Evolutionary conservation across 2,329 filamentous ascomycete genomes (phyloP).

Genomic region (Aspergillus niger): DNA sequence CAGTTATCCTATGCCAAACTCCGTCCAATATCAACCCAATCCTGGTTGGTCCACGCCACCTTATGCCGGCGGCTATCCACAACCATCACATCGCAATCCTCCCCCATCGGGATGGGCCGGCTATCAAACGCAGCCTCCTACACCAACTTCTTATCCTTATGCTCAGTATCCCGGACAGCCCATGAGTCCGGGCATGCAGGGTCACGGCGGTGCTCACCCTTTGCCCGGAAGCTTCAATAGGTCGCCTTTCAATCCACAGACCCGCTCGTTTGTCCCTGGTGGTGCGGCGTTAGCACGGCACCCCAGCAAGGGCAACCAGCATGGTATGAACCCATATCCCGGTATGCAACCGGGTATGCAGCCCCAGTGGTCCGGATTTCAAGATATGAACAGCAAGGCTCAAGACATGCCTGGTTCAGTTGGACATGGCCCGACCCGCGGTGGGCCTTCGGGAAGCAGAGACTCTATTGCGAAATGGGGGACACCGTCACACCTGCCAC

Average conservation of each 20-base stretch:
- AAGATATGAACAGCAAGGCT: constrained; percentile 26
- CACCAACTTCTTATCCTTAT: constrained; percentile 67
- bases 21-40: constrained; percentile 35
- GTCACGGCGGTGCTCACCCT: constrained; percentile 75
- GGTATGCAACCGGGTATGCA: constrained; percentile 26
- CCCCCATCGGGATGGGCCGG: constrained; percentile 42
- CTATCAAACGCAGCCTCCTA: constrained; percentile 39
- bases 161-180: constrained; percentile 71
- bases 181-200: constrained; percentile 62
- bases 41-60: constrained; percentile 37
- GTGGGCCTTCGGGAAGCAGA: constrained; percentile 26
- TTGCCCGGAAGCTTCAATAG: constrained; percentile 82
- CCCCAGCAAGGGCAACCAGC: constrained; percentile 34
- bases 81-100: constrained; percentile 43
- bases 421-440: constrained; percentile 23
- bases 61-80: constrained; percentile 36
- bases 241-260: constrained; percentile 91
- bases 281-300: constrained; percentile 42
- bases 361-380: constrained; percentile 32
- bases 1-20: constrained; percentile 39
- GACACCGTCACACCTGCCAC: constrained; percentile 52
- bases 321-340: constrained; percentile 31
- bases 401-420: constrained; percentile 23
- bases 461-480: constrained; percentile 54
- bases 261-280: constrained; percentile 82